These are phyloP conservation scores for Termitomyces sp. DNA, from an alignment of 768 basidiomycete species.

Conservation along the genomic window DNA sequence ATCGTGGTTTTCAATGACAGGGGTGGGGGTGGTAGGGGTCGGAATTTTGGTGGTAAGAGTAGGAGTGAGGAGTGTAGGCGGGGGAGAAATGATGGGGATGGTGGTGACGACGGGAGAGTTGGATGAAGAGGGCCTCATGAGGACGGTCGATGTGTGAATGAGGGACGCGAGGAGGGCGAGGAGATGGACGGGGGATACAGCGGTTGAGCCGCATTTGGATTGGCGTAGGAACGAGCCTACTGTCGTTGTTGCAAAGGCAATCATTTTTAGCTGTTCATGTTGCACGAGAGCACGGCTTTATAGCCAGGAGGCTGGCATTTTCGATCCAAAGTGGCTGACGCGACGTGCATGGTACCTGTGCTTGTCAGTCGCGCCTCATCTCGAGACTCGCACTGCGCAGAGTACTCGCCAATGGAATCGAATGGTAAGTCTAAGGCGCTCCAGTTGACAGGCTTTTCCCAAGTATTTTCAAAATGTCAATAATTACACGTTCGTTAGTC, in stretches of 20 bases:
- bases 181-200: not conserved
- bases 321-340: not conserved
- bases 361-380: too few relatives aligned
- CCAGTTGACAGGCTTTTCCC: not conserved
- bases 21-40: not conserved
- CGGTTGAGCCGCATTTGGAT: not conserved
- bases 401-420: not conserved
- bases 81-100: not conserved
- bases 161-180: not conserved
- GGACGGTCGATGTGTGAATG: not conserved
- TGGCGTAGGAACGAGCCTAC: not conserved
- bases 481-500: too few relatives aligned
- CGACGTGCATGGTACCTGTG: too few relatives aligned
- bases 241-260: not conserved
- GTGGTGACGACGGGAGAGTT: not conserved
- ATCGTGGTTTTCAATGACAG: not conserved
- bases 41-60: not conserved
- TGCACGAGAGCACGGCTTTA: not conserved
- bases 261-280: not conserved
- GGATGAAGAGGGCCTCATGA: not conserved
- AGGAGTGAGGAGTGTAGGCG: not conserved
- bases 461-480: not conserved
- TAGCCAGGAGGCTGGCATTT: not conserved
- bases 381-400: too few relatives aligned
- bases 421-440: not conserved